These are phyloP conservation scores for Geranium brycei DNA, from an alignment of 345 rosid genomes.

Conservation along the genomic window DNA sequence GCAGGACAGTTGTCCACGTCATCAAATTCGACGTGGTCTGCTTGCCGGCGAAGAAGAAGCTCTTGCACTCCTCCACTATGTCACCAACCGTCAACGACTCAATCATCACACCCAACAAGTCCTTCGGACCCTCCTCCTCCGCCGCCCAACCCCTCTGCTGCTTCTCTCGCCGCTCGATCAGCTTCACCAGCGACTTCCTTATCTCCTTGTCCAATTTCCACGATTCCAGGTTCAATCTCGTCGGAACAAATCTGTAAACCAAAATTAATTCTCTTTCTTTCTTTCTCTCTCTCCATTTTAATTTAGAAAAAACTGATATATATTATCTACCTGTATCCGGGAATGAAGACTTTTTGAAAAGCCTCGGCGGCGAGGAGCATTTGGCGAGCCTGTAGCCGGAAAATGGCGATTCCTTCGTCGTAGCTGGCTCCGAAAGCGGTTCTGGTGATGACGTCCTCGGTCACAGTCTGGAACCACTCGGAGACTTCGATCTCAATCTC, in stretches of 20 bases:
- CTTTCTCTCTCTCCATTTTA: too few species aligned
- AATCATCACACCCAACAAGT: conserved; percentile 45
- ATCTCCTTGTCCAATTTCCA: conserved; percentile 68
- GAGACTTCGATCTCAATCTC: conserved; percentile 48
- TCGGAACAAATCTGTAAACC: conserved; percentile 48
- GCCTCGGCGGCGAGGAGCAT: conserved; percentile 61
- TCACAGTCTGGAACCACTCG: conserved; percentile 48
- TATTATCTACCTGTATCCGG: conserved; percentile 47
- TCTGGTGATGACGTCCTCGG: conserved; percentile 66
- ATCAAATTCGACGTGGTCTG: conserved; percentile 73
- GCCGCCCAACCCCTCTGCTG: conserved; percentile 16
- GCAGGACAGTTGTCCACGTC: conserved; percentile 73
- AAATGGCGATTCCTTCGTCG: conserved; percentile 62
- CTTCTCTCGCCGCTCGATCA: conserved; percentile 38
- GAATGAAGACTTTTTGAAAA: conserved; percentile 54
- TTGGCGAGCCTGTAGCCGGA: conserved; percentile 54
- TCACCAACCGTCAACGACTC: conserved; percentile 40
- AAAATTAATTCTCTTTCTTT: too few species aligned
- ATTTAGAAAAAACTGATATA: too few species aligned
- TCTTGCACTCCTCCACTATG: conserved; percentile 80
- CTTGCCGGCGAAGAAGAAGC: conserved; percentile 88
- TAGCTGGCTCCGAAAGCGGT: conserved; percentile 77
- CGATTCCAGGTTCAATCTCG: conserved; percentile 45
- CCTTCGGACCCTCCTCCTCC: conserved; percentile 24
- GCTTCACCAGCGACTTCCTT: conserved; percentile 39